phyloP scores from a whole-genome alignment of 331 rosid species.

The Stylosanthes scabra region DNA sequence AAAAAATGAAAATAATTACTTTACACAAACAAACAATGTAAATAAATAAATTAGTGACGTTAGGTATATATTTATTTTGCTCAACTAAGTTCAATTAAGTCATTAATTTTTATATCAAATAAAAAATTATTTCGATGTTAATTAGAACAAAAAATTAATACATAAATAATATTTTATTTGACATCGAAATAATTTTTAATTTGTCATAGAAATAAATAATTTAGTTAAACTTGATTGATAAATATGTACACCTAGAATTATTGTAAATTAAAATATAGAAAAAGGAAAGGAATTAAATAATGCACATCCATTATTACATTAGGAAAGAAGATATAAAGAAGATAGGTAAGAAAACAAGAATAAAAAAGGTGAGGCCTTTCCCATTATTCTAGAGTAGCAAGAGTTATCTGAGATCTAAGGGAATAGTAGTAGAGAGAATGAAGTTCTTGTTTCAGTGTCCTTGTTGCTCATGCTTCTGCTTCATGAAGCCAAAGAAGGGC shows the following conservation, averaged over 20 bases:
- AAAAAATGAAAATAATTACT: not conserved
- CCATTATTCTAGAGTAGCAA: not conserved
- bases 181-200: no score
- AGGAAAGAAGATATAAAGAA: constrained; percentile 48
- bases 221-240: no score
- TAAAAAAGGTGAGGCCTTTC: constrained; percentile 25
- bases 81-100: no score
- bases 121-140: no score
- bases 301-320: constrained; percentile 12
- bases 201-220: no score
- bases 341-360: constrained; percentile 25
- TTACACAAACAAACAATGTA: no score
- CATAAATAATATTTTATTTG: no score
- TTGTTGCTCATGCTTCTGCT: constrained; percentile 94
- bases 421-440: constrained; percentile 45
- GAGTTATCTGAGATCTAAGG: constrained; percentile 32
- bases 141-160: no score
- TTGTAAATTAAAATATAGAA: not conserved
- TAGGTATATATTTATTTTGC: no score
- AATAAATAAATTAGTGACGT: no score
- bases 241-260: no score
- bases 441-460: constrained; percentile 97
- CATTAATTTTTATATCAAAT: no score
- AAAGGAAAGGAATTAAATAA: constrained; percentile 7
- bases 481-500: constrained; percentile 85